A percentile compares a stretch with the other conserved stretches of the same genome.
Conservation (phyloP, 169 alveolate genomes). For the Eimeria brunetti region DNA sequence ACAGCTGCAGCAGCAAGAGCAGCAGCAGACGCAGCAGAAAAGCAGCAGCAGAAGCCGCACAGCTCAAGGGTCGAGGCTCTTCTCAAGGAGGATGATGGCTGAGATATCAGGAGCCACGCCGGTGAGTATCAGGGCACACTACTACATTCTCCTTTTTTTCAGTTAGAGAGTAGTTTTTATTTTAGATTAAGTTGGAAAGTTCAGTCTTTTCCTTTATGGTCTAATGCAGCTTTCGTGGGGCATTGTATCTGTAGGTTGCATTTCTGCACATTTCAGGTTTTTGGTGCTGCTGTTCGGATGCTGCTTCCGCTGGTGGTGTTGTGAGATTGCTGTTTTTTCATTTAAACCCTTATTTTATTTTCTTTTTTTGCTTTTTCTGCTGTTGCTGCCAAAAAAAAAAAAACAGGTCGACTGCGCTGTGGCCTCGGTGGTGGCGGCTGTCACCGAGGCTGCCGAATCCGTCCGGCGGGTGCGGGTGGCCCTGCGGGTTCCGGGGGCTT, state of each 20-base stretch:
- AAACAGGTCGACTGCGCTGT: conserved; percentile 56
- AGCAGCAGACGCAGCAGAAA: conserved; percentile 49
- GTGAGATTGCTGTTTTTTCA: neutral
- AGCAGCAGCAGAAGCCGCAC: conserved; percentile 53
- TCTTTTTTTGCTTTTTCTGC: neutral
- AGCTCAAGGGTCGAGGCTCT: conserved; percentile 28
- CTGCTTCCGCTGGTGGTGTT: neutral
- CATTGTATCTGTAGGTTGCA: too few relatives aligned
- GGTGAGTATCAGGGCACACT: neutral
- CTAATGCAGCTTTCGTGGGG: too few relatives aligned
- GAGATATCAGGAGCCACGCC: conserved; percentile 59
- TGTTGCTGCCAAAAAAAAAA: neutral
- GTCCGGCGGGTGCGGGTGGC: conserved; percentile 48
- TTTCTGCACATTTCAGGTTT: too few relatives aligned
- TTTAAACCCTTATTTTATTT: neutral
- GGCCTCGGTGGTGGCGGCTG: conserved; percentile 51
- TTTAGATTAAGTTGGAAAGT: neutral
- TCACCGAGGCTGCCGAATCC: conserved; percentile 16
- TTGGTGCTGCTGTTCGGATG: too few relatives aligned
- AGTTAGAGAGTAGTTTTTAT: neutral
- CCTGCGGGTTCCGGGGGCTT: conserved; percentile 30
- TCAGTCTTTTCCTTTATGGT: too few relatives aligned
- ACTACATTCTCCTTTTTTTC: neutral
- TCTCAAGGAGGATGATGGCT: conserved; percentile 57
- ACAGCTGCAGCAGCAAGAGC: conserved; percentile 58